Evolutionary conservation across 495 filamentous ascomycete species (phyloP), one percentile per base, ranked within the genome.

Genomic region (Cetradonia linearis): DNA sequence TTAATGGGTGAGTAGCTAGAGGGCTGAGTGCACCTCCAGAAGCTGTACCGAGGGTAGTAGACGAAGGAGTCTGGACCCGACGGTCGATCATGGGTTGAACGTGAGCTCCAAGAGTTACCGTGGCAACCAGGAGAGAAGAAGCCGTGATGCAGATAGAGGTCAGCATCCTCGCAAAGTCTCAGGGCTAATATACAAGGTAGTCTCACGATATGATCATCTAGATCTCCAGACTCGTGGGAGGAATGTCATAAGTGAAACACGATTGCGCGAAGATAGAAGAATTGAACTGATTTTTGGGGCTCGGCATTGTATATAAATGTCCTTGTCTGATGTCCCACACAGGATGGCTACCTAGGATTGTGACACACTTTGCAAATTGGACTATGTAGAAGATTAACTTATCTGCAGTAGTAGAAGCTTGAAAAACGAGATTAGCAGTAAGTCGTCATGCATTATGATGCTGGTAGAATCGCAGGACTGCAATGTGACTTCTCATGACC

Each of bases 11-110:
- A 4, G 59, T 61, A 30, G 59, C 38, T 36, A 27, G 9, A n/a
- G 55, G 50, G 13, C 57, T 33, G 2, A 64, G 44, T n/a, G 58
- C 54, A 34, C 58, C 58, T 42, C 58, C 58, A 46, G 52, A 37
- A 11, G 62, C 58, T 31, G 62, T 64, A 18, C 58, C 58, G 11
- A 56, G 59, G 16, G 30, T 27, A 30, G 27, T 37, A 10, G 62
- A 46, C 14, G 62, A 42, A 23, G 37, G 20, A 28, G 13, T 8
- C 0, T 4, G 3, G 13, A n/a, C 2, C 2, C 16, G 20, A 4
- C 42, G 42, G 42, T 3, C n/a, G 8, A 31, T 11, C 25, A 53
- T 20, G 14, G 58, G 42, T 13, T 13, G 42, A 46, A 46, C 42
- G 25, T 23, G 8, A 3, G 42, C 20, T 46, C n/a, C 42, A 5